Evolutionary conservation across 2,329 filamentous ascomycete species (phyloP).

Genomic region (Phialophora tarda): DNA sequence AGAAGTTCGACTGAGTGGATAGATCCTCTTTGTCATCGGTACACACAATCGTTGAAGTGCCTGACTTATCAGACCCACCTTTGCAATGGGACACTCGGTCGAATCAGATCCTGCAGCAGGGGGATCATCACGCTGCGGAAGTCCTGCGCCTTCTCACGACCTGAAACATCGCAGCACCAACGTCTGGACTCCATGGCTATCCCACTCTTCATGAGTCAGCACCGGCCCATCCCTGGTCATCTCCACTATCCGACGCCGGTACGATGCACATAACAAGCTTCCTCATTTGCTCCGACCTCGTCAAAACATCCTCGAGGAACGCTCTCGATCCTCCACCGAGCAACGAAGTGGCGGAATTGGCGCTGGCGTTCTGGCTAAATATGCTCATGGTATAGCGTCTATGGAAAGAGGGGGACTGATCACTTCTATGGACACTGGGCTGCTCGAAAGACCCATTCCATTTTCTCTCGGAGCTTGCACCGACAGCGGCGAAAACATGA

Average conservation of each 20-base stretch:
- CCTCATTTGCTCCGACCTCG: not conserved
- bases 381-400: not conserved
- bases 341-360: not conserved
- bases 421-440: not conserved
- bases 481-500: not conserved
- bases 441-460: not conserved
- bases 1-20: not conserved
- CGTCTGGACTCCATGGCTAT: not conserved
- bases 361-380: not conserved
- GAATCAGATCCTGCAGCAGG: not conserved
- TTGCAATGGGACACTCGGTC: not conserved
- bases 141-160: not conserved
- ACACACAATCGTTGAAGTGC: not conserved
- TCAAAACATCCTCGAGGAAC: not conserved
- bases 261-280: not conserved
- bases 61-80: not conserved
- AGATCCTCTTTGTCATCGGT: conserved; percentile 1
- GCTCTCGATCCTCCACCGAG: not conserved
- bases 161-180: not conserved
- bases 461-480: not conserved
- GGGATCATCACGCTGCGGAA: not conserved
- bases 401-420: not conserved
- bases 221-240: not conserved
- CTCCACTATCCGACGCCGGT: not conserved
- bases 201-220: conserved; percentile 2